Percentiles rank a stretch among this genome's conserved stretches.
Conservation (phyloP, 441 rosid genomes). For the Isatis lusitanica region DNA sequence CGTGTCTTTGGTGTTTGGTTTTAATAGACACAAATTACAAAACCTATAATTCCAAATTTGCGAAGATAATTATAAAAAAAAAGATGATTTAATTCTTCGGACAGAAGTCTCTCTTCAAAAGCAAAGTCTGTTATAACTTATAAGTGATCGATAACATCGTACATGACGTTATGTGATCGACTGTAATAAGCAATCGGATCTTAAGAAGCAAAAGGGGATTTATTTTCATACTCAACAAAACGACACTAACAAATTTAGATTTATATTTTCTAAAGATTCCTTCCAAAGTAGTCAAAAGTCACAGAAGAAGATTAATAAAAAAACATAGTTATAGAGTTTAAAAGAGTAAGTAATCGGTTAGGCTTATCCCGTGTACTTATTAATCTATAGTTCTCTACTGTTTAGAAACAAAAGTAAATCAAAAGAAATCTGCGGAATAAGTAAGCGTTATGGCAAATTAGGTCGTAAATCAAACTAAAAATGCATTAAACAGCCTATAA, state of each 20-base stretch:
- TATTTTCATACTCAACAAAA: neutral
- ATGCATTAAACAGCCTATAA: neutral
- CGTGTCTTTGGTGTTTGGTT: too few relatives aligned
- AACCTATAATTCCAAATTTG: too few relatives aligned
- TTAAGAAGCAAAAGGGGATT: neutral
- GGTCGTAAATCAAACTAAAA: neutral
- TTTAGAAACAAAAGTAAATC: neutral
- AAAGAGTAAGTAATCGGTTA: conserved; percentile 5
- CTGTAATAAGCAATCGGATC: neutral
- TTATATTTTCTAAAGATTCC: conserved; percentile 12
- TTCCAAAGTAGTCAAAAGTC: conserved; percentile 27
- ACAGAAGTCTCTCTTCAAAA: neutral
- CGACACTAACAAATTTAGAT: neutral
- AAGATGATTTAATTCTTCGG: neutral
- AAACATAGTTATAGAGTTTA: neutral
- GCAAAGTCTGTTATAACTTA: neutral
- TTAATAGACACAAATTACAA: too few relatives aligned
- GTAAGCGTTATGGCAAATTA: neutral
- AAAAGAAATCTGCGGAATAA: neutral
- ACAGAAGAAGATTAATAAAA: conserved; percentile 2
- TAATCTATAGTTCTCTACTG: conserved; percentile 3
- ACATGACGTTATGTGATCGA: too few relatives aligned
- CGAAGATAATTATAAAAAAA: too few relatives aligned
- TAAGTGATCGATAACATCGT: too few relatives aligned
- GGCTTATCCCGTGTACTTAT: conserved; percentile 15